Evolutionary conservation across 2,329 filamentous ascomycete species (phyloP).

Genomic region (Gnomoniopsis sp.): DNA sequence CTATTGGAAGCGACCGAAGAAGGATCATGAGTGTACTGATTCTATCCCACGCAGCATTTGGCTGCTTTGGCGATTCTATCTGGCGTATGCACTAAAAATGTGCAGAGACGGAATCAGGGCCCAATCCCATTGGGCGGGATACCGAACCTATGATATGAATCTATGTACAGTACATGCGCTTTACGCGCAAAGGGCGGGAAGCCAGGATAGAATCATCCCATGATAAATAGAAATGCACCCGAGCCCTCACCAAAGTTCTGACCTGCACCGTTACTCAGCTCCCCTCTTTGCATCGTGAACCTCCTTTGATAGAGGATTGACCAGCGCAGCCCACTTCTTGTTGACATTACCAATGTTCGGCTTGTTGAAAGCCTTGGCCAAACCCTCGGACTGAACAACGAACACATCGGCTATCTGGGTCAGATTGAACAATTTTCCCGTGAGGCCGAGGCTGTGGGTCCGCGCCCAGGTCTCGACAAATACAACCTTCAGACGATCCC

Average conservation of each 20-base stretch:
- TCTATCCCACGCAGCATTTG: background rate
- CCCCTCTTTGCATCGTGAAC: too few species aligned
- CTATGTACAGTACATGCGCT: too few species aligned
- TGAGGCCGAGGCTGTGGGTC: constrained; percentile 77
- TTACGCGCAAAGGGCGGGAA: too few species aligned
- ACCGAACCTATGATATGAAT: too few species aligned
- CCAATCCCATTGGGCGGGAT: too few species aligned
- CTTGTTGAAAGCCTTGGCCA: constrained; percentile 48
- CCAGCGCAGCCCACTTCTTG: background rate
- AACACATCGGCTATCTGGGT: constrained; percentile 69
- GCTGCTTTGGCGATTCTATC: background rate
- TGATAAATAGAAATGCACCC: too few species aligned
- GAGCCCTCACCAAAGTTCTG: too few species aligned
- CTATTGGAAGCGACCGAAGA: constrained; percentile 5
- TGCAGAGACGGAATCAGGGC: too few species aligned
- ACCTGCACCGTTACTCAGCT: too few species aligned
- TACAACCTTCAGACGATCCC: constrained; percentile 64
- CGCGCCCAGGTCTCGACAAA: constrained; percentile 94
- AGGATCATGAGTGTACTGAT: background rate
- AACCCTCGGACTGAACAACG: constrained; percentile 73
- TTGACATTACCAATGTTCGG: constrained; percentile 25
- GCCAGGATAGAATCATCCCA: too few species aligned
- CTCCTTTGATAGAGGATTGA: background rate
- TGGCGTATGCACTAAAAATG: background rate
- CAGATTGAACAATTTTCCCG: constrained; percentile 69